These are phyloP conservation scores for Sporormia fimetaria DNA, from an alignment of 495 filamentous ascomycete species.

Conservation along the genomic window DNA sequence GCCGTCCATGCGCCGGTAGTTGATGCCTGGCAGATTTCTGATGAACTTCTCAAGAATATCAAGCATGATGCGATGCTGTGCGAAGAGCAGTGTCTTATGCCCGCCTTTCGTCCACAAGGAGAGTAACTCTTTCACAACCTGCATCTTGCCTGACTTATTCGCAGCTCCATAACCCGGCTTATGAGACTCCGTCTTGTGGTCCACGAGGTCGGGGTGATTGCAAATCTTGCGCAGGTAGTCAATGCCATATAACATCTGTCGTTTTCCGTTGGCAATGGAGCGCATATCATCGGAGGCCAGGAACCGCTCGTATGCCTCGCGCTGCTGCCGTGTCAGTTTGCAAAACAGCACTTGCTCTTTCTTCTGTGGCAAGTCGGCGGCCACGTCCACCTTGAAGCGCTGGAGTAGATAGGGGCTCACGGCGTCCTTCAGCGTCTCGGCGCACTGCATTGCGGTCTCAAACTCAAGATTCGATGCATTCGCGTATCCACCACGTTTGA, in stretches of 20 bases:
- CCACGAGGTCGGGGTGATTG: constrained; percentile 83
- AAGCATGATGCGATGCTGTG: constrained; percentile 84
- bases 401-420: constrained; percentile 92
- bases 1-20: constrained; percentile 86
- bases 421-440: constrained; percentile 77
- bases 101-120: constrained; percentile 76
- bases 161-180: constrained; percentile 55
- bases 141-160: constrained; percentile 84
- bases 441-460: constrained; percentile 80
- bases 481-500: constrained; percentile 81
- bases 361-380: constrained; percentile 85
- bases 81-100: constrained; percentile 85
- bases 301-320: constrained; percentile 65
- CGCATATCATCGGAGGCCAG: constrained; percentile 73
- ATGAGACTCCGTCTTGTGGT: constrained; percentile 48
- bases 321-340: constrained; percentile 68
- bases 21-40: constrained; percentile 50
- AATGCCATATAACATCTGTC: constrained; percentile 76
- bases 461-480: constrained; percentile 88
- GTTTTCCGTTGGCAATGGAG: constrained; percentile 57
- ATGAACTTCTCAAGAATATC: constrained; percentile 82
- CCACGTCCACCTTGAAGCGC: constrained; percentile 85
- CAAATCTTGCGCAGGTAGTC: constrained; percentile 92
- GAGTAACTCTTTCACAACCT: constrained; percentile 72
- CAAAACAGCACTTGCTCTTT: constrained; percentile 92